Evolutionary conservation across 129 eudicot species (phyloP).

Genomic region (Lactuca saligna): DNA sequence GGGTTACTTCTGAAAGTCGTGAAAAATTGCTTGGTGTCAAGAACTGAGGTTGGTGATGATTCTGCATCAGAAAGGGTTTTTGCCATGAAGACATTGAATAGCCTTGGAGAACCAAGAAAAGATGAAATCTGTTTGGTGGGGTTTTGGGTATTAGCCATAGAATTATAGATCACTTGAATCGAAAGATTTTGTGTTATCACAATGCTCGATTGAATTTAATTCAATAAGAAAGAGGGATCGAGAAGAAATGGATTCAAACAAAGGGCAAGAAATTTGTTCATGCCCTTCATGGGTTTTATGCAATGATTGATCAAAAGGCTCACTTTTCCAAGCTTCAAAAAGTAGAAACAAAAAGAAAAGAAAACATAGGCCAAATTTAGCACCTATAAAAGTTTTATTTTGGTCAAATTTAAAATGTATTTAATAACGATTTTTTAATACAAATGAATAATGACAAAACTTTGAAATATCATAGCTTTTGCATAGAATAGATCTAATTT

Average conservation of each 20-base stretch:
- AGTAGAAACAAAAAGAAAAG: constrained; percentile 10
- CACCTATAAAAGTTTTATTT: no score
- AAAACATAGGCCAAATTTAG: constrained; percentile 12
- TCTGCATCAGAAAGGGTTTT: constrained; percentile 8
- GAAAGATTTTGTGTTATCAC: background rate
- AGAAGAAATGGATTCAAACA: constrained; percentile 4
- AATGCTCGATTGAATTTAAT: background rate
- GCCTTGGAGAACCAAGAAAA: constrained; percentile 8
- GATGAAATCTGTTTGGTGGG: constrained; percentile 12
- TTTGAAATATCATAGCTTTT: no score
- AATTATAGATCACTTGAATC: background rate
- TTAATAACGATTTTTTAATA: no score
- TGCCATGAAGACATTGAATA: background rate
- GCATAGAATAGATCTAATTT: no score
- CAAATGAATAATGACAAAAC: no score
- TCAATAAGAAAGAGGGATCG: background rate
- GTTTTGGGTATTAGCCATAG: constrained; percentile 20
- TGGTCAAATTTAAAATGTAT: no score
- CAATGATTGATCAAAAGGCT: constrained; percentile 18
- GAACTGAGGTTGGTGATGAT: constrained; percentile 48
- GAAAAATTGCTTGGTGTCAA: constrained; percentile 48
- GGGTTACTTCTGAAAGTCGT: constrained; percentile 41
- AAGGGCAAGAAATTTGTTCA: constrained; percentile 8
- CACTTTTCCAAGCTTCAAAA: constrained; percentile 8
- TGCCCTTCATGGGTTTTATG: background rate